phyloP scores from a whole-genome alignment of 202 grass and related monocot genomes.

The Hordeum pubiflorum region DNA sequence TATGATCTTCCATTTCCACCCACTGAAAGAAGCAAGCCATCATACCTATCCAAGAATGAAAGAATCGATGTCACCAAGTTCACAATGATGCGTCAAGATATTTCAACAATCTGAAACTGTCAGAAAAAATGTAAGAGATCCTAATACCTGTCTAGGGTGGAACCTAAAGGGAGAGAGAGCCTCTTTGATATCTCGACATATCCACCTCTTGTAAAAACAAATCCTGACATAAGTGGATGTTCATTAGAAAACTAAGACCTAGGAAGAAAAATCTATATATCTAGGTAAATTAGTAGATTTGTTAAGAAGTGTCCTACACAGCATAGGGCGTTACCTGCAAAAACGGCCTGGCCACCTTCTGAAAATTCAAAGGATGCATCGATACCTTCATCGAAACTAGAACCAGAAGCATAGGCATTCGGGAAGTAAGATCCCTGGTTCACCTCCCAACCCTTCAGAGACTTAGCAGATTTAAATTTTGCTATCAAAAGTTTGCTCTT shows the following conservation, averaged over 20 bases:
- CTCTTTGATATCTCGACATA: slow-evolving; percentile 89
- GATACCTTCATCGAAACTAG: slow-evolving; percentile 69
- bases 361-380: slow-evolving; percentile 80
- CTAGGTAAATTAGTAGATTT: background rate
- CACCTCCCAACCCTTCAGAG: slow-evolving; percentile 74
- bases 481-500: slow-evolving; percentile 91
- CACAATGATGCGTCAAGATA: slow-evolving; percentile 1
- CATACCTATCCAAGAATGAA: slow-evolving; percentile 48
- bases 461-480: slow-evolving; percentile 83
- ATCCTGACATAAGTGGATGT: slow-evolving; percentile 44
- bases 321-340: slow-evolving; percentile 45
- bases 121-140: slow-evolving; percentile 17
- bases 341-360: slow-evolving; percentile 49
- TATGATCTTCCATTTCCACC: slow-evolving; percentile 93
- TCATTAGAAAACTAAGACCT: background rate
- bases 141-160: slow-evolving; percentile 79
- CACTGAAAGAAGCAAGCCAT: slow-evolving; percentile 85
- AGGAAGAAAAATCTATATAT: slow-evolving; percentile 3
- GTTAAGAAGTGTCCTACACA: background rate
- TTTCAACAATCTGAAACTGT: slow-evolving; percentile 12
- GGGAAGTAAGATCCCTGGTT: slow-evolving; percentile 66
- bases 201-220: slow-evolving; percentile 87
- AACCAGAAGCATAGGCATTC: slow-evolving; percentile 45
- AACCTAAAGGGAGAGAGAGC: slow-evolving; percentile 84
- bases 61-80: slow-evolving; percentile 8